phyloP scores from a whole-genome alignment of 2,329 filamentous ascomycete genomes.

The Epichloe festucae region DNA sequence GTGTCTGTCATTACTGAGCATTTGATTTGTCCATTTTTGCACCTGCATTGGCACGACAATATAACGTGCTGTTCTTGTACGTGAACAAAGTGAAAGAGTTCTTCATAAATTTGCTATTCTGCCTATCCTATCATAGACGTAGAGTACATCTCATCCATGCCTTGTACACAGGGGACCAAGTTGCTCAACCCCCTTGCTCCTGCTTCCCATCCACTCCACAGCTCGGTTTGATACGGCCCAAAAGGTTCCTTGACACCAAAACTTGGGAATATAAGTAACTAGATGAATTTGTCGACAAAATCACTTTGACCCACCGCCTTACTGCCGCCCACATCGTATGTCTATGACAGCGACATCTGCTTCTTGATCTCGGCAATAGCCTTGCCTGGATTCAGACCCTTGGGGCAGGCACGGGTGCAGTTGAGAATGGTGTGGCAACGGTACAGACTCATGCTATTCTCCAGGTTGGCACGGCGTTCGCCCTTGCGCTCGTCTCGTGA shows the following conservation, averaged over 20 bases:
- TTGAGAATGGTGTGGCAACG: constrained; percentile 99
- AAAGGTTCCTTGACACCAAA: constrained; percentile 1
- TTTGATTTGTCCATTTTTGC: neutral
- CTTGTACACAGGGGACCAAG: constrained; percentile 4
- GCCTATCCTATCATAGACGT: constrained; percentile 3
- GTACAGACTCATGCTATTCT: constrained; percentile 99
- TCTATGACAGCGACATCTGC: constrained; percentile 54
- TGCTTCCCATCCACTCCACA: neutral
- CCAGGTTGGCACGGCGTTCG: constrained; percentile 79
- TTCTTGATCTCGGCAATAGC: constrained; percentile 99
- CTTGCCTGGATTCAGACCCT: constrained; percentile 90
- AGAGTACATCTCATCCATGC: constrained; percentile 8
- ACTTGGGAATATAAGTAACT: neutral
- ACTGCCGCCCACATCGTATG: neutral
- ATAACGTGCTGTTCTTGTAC: no score
- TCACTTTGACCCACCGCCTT: neutral
- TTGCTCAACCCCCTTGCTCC: constrained; percentile 1
- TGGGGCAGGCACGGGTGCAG: constrained; percentile 94
- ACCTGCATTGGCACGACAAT: neutral
- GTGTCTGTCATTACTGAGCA: no score
- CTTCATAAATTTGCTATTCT: constrained; percentile 2
- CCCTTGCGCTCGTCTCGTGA: constrained; percentile 82
- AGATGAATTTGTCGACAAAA: neutral
- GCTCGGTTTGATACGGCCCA: neutral
- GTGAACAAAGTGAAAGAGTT: constrained; percentile 4